These are phyloP conservation scores for Paraurostyla sp. DNA, from an alignment of 73 alveolate genomes.

Conservation along the genomic window DNA sequence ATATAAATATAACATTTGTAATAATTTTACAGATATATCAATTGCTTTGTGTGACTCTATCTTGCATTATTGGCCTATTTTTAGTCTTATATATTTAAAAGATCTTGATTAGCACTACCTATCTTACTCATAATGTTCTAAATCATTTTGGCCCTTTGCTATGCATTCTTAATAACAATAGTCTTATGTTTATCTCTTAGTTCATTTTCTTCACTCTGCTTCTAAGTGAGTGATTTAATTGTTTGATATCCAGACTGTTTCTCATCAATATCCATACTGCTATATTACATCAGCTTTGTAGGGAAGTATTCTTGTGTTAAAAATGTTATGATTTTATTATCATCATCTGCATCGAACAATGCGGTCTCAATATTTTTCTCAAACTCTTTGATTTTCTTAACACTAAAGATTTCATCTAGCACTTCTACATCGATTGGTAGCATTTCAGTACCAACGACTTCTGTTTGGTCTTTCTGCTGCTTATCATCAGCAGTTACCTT, in stretches of 20 bases:
- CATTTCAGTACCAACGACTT: constrained; percentile 5
- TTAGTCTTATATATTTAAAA: not conserved
- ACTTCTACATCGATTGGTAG: not conserved
- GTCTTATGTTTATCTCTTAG: not conserved
- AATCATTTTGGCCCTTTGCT: not conserved
- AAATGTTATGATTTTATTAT: not conserved
- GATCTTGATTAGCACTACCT: not conserved
- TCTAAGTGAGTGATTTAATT: not conserved
- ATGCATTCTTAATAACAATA: not conserved
- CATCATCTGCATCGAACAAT: not conserved
- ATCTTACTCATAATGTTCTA: not conserved
- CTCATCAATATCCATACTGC: not conserved
- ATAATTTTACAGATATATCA: constrained; percentile 3
- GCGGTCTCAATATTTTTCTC: not conserved
- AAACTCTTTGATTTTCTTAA: not conserved
- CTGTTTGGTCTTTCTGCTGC: not conserved
- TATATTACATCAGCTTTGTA: not conserved
- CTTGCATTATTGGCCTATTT: not conserved
- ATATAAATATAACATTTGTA: not conserved
- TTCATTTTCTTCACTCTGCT: not conserved
- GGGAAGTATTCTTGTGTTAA: constrained; percentile 10
- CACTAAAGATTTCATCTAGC: constrained; percentile 11
- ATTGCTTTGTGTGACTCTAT: not conserved
- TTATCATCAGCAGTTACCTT: not conserved
- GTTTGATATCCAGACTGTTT: not conserved